phyloP scores from a whole-genome alignment of 169 alveolate genomes.

The Eimeria praecox region DNA sequence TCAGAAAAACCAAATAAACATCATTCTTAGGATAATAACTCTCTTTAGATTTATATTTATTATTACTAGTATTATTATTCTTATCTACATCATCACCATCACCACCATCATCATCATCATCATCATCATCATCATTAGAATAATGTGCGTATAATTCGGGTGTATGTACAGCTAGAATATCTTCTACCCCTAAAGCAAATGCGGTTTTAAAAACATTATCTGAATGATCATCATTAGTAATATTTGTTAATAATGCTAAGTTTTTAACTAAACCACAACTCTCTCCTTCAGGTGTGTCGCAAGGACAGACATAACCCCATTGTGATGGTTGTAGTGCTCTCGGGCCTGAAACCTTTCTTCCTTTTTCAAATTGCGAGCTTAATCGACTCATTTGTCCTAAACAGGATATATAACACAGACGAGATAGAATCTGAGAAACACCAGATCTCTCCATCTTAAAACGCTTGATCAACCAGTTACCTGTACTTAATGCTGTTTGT shows the following conservation, averaged over 20 bases:
- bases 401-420: slow-evolving; percentile 98
- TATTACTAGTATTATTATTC: too few species aligned
- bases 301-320: slow-evolving; percentile 99
- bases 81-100: too few species aligned
- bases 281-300: slow-evolving; percentile 99
- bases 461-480: slow-evolving; percentile 99
- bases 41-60: slow-evolving; percentile 56
- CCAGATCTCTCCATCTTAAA: slow-evolving; percentile 99
- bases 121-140: too few species aligned
- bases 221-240: slow-evolving; percentile 97
- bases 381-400: slow-evolving; percentile 97
- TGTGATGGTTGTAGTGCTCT: slow-evolving; percentile 99
- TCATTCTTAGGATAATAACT: too few species aligned
- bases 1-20: slow-evolving; percentile 95
- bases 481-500: slow-evolving; percentile 98
- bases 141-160: too few species aligned
- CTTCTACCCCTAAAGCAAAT: slow-evolving; percentile 94
- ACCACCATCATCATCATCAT: too few species aligned
- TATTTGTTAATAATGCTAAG: slow-evolving; percentile 98
- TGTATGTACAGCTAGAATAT: too few species aligned
- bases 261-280: slow-evolving; percentile 99
- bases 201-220: slow-evolving; percentile 86
- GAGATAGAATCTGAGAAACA: slow-evolving; percentile 97
- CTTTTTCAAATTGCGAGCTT: slow-evolving; percentile 96
- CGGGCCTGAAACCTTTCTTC: slow-evolving; percentile 96